phyloP scores from a whole-genome alignment of 768 basidiomycete species.

The Mycena vitilis region DNA sequence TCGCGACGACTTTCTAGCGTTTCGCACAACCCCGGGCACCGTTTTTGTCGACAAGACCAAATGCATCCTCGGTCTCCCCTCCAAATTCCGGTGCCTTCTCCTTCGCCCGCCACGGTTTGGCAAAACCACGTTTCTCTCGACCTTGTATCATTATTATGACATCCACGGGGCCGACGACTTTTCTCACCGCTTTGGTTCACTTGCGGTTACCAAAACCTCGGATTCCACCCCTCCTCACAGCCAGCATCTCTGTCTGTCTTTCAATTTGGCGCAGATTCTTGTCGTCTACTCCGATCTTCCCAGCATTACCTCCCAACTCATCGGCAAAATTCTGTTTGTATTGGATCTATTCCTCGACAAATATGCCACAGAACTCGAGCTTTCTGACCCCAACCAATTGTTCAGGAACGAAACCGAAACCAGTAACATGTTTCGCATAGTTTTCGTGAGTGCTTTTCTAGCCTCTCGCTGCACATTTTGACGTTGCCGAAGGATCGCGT shows the following conservation, averaged over 20 bases:
- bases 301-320: not conserved
- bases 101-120: conserved; percentile 20
- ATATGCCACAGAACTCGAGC: conserved; percentile 20
- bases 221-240: not conserved
- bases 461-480: not conserved
- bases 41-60: conserved; percentile 5
- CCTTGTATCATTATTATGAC: conserved; percentile 5
- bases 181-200: not conserved
- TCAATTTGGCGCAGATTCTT: not conserved
- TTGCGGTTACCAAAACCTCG: not conserved
- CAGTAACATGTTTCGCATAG: not conserved
- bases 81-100: conserved; percentile 4
- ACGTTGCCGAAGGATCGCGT: conserved; percentile 10
- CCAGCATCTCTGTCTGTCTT: not conserved
- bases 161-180: not conserved
- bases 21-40: no score
- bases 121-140: conserved; percentile 10
- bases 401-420: not conserved
- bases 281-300: not conserved
- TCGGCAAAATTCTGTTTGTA: not conserved
- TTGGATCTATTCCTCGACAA: conserved; percentile 15
- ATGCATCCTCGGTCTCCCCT: no score
- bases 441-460: conserved; percentile 22
- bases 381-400: not conserved
- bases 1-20: no score